phyloP scores from a whole-genome alignment of 495 filamentous ascomycete genomes.

The Sabuloglossum arenarium region DNA sequence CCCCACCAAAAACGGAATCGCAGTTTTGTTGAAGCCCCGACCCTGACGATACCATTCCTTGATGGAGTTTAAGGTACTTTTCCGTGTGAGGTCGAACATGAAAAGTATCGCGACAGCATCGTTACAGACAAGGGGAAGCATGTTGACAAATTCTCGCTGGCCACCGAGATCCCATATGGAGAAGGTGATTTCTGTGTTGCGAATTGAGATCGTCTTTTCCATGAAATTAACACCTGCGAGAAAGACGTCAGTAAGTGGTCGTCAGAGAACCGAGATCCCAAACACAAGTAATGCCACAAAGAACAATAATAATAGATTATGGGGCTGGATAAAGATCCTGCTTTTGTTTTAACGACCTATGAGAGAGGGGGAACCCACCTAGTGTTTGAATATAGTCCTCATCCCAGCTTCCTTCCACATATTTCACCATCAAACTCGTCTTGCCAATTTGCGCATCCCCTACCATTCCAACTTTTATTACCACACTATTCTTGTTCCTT shows the following conservation, averaged over 20 bases:
- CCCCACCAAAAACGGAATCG: constrained; percentile 87
- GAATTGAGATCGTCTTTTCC: constrained; percentile 98
- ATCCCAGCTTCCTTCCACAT: constrained; percentile 97
- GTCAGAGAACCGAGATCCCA: neutral
- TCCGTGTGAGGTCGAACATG: constrained; percentile 97
- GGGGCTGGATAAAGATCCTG: neutral
- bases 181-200: constrained; percentile 99
- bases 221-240: constrained; percentile 82
- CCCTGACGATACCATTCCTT: constrained; percentile 99
- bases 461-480: constrained; percentile 99
- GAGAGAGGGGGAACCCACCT: constrained; percentile 26
- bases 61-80: constrained; percentile 95
- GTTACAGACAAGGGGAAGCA: constrained; percentile 96
- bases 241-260: neutral
- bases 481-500: constrained; percentile 59
- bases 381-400: constrained; percentile 99
- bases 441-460: constrained; percentile 98
- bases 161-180: constrained; percentile 98
- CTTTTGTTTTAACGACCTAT: neutral
- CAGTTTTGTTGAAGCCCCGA: constrained; percentile 96
- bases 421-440: constrained; percentile 98
- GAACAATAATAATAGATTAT: neutral
- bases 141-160: constrained; percentile 97
- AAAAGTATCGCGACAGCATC: constrained; percentile 96
- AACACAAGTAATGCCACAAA: neutral